A percentile compares a stretch with the other conserved stretches of the same genome.
Evolutionary conservation across 2,329 filamentous ascomycete species (phyloP).

Genomic region (Graphilbum ipis-grandicollis): DNA sequence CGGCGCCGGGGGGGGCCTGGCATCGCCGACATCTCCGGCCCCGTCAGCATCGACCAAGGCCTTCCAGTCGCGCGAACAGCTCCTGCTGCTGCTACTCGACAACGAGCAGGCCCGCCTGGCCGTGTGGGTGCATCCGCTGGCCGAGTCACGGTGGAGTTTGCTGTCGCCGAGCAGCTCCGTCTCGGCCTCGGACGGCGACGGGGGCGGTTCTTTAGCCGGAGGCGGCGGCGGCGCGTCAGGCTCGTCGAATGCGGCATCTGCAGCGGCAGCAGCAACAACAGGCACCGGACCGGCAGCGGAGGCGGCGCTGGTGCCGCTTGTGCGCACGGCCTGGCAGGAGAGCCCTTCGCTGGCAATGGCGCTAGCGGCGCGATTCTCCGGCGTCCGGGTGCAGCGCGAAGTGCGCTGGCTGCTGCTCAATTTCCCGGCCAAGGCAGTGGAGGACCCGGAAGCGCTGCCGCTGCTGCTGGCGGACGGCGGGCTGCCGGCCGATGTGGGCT

Average conservation of each 20-base stretch:
- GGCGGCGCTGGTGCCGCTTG: conserved; percentile 37
- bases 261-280: no score
- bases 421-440: conserved; percentile 66
- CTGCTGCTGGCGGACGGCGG: conserved; percentile 55
- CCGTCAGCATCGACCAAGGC: conserved; percentile 29
- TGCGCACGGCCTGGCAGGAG: conserved; percentile 76
- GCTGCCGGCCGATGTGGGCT: conserved; percentile 62
- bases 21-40: no score
- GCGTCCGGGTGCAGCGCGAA: conserved; percentile 52
- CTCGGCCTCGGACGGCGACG: neutral
- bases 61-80: conserved; percentile 60
- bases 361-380: conserved; percentile 56
- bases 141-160: conserved; percentile 21
- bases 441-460: conserved; percentile 67
- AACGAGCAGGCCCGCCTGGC: conserved; percentile 69
- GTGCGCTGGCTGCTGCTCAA: conserved; percentile 66
- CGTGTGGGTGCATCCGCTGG: conserved; percentile 80
- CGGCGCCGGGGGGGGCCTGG: no score
- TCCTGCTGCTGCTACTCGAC: conserved; percentile 65
- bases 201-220: no score
- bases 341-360: conserved; percentile 77
- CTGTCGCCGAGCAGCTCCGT: conserved; percentile 11
- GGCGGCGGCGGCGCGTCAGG: no score
- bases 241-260: no score
- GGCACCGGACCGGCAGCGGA: neutral